Evolutionary conservation across 306 rosid species (phyloP).

Genomic region (Myrica gale): DNA sequence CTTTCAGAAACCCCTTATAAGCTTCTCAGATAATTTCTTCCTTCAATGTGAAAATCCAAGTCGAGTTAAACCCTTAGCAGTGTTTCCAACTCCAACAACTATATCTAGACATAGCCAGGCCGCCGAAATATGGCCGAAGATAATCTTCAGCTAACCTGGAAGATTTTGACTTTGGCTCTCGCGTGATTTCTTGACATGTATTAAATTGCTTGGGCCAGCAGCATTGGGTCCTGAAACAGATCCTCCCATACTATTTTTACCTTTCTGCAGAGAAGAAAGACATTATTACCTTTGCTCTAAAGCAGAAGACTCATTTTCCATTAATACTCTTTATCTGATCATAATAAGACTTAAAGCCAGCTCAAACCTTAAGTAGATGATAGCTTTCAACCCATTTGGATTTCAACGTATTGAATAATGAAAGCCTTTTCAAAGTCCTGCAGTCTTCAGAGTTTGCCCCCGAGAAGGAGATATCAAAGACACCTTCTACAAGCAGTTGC

Average conservation of each 20-base stretch:
- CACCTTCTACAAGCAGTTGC: constrained; percentile 86
- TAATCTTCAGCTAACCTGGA: constrained; percentile 62
- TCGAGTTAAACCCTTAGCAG: not conserved
- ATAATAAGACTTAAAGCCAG: constrained; percentile 11
- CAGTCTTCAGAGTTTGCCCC: constrained; percentile 82
- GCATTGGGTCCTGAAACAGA: constrained; percentile 44
- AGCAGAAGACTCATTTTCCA: constrained; percentile 3
- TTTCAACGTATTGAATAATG: constrained; percentile 54
- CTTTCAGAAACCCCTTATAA: not conserved
- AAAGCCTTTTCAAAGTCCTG: constrained; percentile 75
- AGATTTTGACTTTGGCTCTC: constrained; percentile 61
- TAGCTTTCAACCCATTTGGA: constrained; percentile 82
- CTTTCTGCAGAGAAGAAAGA: constrained; percentile 54
- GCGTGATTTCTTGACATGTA: constrained; percentile 47
- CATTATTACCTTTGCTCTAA: constrained; percentile 7
- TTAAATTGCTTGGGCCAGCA: constrained; percentile 45
- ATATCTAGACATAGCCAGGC: not conserved
- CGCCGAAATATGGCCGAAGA: not conserved
- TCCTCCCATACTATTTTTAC: constrained; percentile 46
- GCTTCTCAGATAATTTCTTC: not conserved
- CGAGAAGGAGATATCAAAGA: constrained; percentile 64
- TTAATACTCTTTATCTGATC: not conserved
- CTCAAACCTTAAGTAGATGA: constrained; percentile 67
- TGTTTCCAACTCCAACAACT: not conserved
- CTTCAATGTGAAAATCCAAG: not conserved